Evolutionary conservation across 2,329 filamentous ascomycete species (phyloP).

Genomic region (Dissoconium aciculare): DNA sequence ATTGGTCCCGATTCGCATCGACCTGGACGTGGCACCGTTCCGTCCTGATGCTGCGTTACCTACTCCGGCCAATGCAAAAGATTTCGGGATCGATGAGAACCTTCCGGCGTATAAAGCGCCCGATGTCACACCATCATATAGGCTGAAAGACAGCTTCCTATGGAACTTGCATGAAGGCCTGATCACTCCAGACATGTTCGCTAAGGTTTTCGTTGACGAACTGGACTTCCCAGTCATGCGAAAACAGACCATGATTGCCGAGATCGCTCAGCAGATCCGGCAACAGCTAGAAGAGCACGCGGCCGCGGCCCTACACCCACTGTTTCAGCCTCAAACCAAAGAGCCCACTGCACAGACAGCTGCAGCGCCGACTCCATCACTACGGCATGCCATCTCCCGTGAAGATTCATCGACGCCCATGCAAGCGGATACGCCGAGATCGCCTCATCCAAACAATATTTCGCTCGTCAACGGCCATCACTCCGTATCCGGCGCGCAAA

Average conservation of each 20-base stretch:
- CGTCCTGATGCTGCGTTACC: conserved; percentile 51
- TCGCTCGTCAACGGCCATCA: conserved; percentile 38
- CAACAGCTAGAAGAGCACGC: conserved; percentile 94
- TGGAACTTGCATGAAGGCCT: conserved; percentile 96
- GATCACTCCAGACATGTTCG: conserved; percentile 90
- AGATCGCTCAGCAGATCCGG: conserved; percentile 87
- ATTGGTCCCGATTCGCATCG: conserved; percentile 88
- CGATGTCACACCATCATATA: conserved; percentile 68
- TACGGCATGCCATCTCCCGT: conserved; percentile 31
- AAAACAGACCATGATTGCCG: conserved; percentile 48
- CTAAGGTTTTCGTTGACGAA: conserved; percentile 78
- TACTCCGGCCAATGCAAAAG: conserved; percentile 42
- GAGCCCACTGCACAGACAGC: conserved; percentile 8
- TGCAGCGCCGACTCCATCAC: conserved; percentile 21
- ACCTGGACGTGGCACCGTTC: conserved; percentile 76
- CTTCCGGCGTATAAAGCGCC: conserved; percentile 65
- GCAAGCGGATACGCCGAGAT: conserved; percentile 17
- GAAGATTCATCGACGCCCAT: conserved; percentile 35
- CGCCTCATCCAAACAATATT: conserved; percentile 19
- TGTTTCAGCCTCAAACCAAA: conserved; percentile 54
- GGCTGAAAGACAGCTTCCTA: conserved; percentile 85
- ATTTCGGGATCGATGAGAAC: conserved; percentile 51
- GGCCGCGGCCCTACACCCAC: conserved; percentile 78
- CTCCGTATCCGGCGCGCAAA: conserved; percentile 28
- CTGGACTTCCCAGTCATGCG: conserved; percentile 69